phyloP scores from a whole-genome alignment of 805 yeast genomes.

The Komagataella mondaviorum region DNA sequence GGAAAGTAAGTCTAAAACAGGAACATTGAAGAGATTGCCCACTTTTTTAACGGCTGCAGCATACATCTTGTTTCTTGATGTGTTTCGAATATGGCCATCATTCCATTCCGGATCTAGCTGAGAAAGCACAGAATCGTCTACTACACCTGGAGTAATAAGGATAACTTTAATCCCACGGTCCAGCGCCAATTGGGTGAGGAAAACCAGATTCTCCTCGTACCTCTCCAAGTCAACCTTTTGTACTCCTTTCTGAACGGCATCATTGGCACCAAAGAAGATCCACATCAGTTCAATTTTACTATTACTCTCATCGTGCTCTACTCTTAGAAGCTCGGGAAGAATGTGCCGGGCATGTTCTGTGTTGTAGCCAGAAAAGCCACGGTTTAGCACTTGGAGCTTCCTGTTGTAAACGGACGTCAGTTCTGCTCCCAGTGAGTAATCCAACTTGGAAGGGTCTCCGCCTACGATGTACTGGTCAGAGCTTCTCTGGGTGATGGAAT shows the following conservation, averaged over 20 bases:
- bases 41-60: slow-evolving; percentile 32
- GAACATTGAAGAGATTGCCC: slow-evolving; percentile 32
- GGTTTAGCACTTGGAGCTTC: slow-evolving; percentile 48
- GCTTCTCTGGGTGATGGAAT: slow-evolving; percentile 20
- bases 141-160: slow-evolving; percentile 50
- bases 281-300: slow-evolving; percentile 27
- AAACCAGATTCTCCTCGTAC: slow-evolving; percentile 32
- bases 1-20: slow-evolving; percentile 43
- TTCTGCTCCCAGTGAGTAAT: slow-evolving; percentile 3
- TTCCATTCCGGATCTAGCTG: slow-evolving; percentile 17
- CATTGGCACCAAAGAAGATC: slow-evolving; percentile 77
- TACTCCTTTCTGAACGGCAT: slow-evolving; percentile 31
- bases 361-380: slow-evolving; percentile 75
- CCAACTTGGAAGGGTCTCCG: not conserved
- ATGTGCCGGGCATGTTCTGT: slow-evolving; percentile 43
- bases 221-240: slow-evolving; percentile 33
- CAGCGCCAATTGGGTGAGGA: slow-evolving; percentile 25
- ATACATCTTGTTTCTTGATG: slow-evolving; percentile 31
- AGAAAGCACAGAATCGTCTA: slow-evolving; percentile 31
- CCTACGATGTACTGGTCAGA: slow-evolving; percentile 11
- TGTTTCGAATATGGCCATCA: slow-evolving; percentile 30
- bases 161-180: slow-evolving; percentile 34
- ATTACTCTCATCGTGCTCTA: slow-evolving; percentile 23
- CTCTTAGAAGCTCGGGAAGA: slow-evolving; percentile 33
- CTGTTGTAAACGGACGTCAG: slow-evolving; percentile 30